phyloP scores from a whole-genome alignment of 2,329 filamentous ascomycete species.

The Diaporthe nobilis region DNA sequence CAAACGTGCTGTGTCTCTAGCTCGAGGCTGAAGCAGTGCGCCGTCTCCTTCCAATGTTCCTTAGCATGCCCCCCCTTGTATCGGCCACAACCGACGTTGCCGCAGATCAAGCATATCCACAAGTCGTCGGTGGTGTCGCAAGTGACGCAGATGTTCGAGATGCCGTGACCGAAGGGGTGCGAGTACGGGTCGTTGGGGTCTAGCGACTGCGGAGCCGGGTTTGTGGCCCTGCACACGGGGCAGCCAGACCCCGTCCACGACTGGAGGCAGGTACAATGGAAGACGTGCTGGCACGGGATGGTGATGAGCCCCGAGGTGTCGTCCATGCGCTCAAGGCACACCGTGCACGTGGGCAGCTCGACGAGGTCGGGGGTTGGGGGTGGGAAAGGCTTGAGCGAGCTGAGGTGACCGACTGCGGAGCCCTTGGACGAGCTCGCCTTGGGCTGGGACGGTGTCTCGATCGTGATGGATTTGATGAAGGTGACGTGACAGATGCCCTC shows the following conservation, averaged over 20 bases:
- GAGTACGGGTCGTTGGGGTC: slow-evolving; percentile 65
- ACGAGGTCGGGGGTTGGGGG: slow-evolving; percentile 84
- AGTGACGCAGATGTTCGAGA: slow-evolving; percentile 81
- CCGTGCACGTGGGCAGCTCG: slow-evolving; percentile 94
- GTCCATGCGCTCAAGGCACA: slow-evolving; percentile 98
- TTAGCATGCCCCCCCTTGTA: slow-evolving; percentile 96
- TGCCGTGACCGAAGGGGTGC: slow-evolving; percentile 70
- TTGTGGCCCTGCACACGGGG: slow-evolving; percentile 93
- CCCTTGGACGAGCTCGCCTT: slow-evolving; percentile 42
- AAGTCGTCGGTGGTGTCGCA: slow-evolving; percentile 87
- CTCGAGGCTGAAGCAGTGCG: slow-evolving; percentile 93
- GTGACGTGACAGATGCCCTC: slow-evolving; percentile 92
- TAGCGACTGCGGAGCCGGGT: slow-evolving; percentile 56
- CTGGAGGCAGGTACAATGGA: slow-evolving; percentile 95
- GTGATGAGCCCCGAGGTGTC: slow-evolving; percentile 95
- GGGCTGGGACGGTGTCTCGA: slow-evolving; percentile 75
- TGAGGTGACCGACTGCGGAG: slow-evolving; percentile 55
- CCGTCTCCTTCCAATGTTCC: slow-evolving; percentile 90
- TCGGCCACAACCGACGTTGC: slow-evolving; percentile 91
- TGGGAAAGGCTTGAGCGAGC: slow-evolving; percentile 70
- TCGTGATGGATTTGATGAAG: slow-evolving; percentile 92
- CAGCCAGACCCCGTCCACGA: slow-evolving; percentile 97
- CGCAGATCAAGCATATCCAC: slow-evolving; percentile 96
- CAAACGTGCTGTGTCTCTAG: slow-evolving; percentile 95
- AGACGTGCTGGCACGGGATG: slow-evolving; percentile 97